Evolutionary conservation across 2,329 filamentous ascomycete genomes (phyloP).

Genomic region (Simplicillium aogashimaense): DNA sequence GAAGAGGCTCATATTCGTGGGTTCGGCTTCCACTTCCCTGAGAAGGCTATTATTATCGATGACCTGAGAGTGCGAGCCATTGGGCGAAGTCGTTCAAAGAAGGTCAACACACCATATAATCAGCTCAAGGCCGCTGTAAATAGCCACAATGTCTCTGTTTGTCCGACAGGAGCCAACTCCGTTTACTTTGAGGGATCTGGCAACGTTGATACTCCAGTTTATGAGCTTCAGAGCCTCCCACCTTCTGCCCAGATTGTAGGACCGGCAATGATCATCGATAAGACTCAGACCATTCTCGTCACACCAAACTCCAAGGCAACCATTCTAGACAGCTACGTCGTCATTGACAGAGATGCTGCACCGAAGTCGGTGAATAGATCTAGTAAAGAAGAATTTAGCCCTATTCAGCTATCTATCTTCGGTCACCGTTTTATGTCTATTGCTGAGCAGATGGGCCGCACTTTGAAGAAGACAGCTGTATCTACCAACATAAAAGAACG

Average conservation of each 20-base stretch:
- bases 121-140: slow-evolving; percentile 10
- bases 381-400: slow-evolving; percentile 21
- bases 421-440: slow-evolving; percentile 77
- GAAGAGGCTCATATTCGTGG: slow-evolving; percentile 60
- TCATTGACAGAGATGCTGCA: slow-evolving; percentile 17
- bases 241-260: slow-evolving; percentile 13
- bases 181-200: slow-evolving; percentile 13
- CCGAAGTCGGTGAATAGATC: background rate
- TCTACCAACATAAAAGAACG: slow-evolving; percentile 74
- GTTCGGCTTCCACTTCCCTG: slow-evolving; percentile 56
- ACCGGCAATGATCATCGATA: slow-evolving; percentile 50
- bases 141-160: slow-evolving; percentile 5
- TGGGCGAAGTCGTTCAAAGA: slow-evolving; percentile 11
- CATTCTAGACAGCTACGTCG: slow-evolving; percentile 23
- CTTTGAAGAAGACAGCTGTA: slow-evolving; percentile 70
- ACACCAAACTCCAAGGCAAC: slow-evolving; percentile 28
- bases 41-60: slow-evolving; percentile 29
- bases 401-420: slow-evolving; percentile 68
- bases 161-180: slow-evolving; percentile 8
- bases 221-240: slow-evolving; percentile 12
- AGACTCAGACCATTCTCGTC: slow-evolving; percentile 65
- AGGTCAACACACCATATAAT: slow-evolving; percentile 10
- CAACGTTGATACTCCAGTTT: slow-evolving; percentile 15
- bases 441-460: slow-evolving; percentile 73
- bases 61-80: slow-evolving; percentile 30